Conservation (phyloP, 306 rosid genomes). For the Chamaecrista fasciculata region DNA sequence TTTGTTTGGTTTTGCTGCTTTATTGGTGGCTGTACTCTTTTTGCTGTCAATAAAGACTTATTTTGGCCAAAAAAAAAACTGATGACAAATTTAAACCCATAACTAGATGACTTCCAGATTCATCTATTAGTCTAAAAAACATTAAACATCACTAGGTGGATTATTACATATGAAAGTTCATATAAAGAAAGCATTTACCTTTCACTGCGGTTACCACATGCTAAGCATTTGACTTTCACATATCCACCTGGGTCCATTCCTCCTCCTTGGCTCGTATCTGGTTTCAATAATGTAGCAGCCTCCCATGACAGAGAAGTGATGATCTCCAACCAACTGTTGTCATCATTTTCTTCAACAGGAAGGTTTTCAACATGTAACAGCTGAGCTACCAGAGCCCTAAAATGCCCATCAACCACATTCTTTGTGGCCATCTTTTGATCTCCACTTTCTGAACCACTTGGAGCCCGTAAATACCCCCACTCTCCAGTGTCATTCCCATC, state of each 20-base stretch:
- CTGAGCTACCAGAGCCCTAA: constrained; percentile 91
- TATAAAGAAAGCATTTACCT: constrained; percentile 50
- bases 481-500: constrained; percentile 66
- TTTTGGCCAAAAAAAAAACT: too few relatives aligned
- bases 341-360: constrained; percentile 56
- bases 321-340: constrained; percentile 84
- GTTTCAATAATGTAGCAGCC: constrained; percentile 90
- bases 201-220: constrained; percentile 66
- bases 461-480: constrained; percentile 66
- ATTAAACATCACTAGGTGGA: constrained; percentile 9
- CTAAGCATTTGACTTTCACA: constrained; percentile 89
- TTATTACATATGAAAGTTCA: not conserved
- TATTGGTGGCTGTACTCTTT: too few relatives aligned
- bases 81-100: not conserved
- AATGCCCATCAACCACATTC: constrained; percentile 92
- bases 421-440: constrained; percentile 73
- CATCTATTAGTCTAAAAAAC: constrained; percentile 25
- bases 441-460: constrained; percentile 76
- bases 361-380: constrained; percentile 85
- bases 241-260: constrained; percentile 98
- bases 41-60: too few relatives aligned
- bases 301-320: constrained; percentile 89
- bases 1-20: too few relatives aligned
- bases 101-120: not conserved
- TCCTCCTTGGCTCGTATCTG: constrained; percentile 90